Base-by-base conservation (phyloP, 2,329 filamentous ascomycete species). In the Aphanocladium album region DNA sequence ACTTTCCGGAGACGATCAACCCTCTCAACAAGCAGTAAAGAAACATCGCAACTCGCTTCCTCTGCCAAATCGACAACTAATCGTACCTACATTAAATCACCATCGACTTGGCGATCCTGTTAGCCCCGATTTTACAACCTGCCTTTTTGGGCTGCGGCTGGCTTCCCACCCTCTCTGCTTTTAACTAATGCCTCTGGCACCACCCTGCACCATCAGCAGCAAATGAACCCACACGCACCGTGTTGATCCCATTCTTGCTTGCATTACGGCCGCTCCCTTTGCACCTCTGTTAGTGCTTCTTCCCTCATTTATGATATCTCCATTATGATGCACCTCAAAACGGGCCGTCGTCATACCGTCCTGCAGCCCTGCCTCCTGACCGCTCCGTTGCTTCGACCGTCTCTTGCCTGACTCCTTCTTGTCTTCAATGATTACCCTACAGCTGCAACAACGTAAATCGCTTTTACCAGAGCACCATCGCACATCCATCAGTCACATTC, bases 91-190 rank as follows among this genome's bases (percentile, higher is more conserved):
- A 35, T 17, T 27, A 56, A 53, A 56, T 41, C 39, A 46, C 54
- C 41, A 57, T 57, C 54, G 54, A 47, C 54, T 57, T 57, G 54
- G 46, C 45, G 46, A 50, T 51, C 55, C 21, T 43, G 2, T 33
- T 49, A 41, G 45, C 35, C 46, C 55, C 55, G 46, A 51, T 50
- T 21, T 51, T 58, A 43, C 46, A 41, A 58, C 45, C 45, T 58
- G 45, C 55, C 55, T 58, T 6, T 58, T 43, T 33, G 5, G 46
- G 55, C 8, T 33, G 14, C 37, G 5, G 12, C 2, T 35, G 46
- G 46, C 46, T 21, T 49, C 21, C 19, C 30, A 9, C 9, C 21
- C 23, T 21, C 35, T 9, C 9, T 39, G 35, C 16, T 17, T 4
- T 39, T 4, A 39, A 16, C 6, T 8, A 3, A 17, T 4, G 33